Evolutionary conservation across 192 early-diverging fungal genomes (phyloP).

Genomic region (Backusella liffmaniae): DNA sequence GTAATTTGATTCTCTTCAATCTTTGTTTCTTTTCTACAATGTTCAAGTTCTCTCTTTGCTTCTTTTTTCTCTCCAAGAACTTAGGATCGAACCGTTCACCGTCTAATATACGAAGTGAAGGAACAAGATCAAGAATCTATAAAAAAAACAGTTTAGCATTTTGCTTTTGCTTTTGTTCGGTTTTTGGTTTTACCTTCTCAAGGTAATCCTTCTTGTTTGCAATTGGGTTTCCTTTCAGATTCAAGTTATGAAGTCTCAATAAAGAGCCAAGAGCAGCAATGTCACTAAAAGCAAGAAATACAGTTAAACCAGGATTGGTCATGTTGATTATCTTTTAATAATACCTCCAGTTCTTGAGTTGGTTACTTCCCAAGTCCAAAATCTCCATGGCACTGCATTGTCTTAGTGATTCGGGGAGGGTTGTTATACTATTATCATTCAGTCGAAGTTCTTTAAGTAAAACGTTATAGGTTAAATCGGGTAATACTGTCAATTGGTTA

Average conservation of each 20-base stretch:
- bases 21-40: constrained; percentile 43
- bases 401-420: constrained; percentile 57
- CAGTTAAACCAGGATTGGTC: neutral
- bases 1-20: constrained; percentile 40
- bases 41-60: constrained; percentile 47
- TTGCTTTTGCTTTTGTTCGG: neutral
- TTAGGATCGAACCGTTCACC: constrained; percentile 71
- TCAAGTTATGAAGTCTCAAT: constrained; percentile 60
- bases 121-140: constrained; percentile 54
- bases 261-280: constrained; percentile 53
- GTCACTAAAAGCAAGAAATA: constrained; percentile 32
- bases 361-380: constrained; percentile 74
- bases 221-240: constrained; percentile 69
- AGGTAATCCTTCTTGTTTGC: constrained; percentile 50
- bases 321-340: neutral
- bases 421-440: constrained; percentile 70
- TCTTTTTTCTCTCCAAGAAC: constrained; percentile 66
- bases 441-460: constrained; percentile 72
- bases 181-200: constrained; percentile 45
- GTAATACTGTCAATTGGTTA: constrained; percentile 65
- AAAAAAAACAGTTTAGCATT: neutral
- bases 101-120: constrained; percentile 70
- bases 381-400: constrained; percentile 58
- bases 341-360: constrained; percentile 56
- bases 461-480: constrained; percentile 58